These are phyloP conservation scores for Colletotrichum costaricense DNA, from an alignment of 2,329 filamentous ascomycete species.

Conservation along the genomic window DNA sequence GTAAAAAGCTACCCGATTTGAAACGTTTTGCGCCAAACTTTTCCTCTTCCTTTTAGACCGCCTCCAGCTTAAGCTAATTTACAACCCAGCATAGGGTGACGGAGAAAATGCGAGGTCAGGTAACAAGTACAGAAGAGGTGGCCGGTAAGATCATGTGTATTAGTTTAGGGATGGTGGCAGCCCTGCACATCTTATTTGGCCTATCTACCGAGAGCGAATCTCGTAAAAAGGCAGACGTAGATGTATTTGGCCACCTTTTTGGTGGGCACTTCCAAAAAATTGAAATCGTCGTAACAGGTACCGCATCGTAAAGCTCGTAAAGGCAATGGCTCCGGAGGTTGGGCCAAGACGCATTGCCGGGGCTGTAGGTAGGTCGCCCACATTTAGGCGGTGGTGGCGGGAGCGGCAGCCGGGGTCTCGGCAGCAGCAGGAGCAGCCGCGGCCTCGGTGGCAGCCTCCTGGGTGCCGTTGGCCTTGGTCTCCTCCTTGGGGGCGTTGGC, in stretches of 20 bases:
- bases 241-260: constrained; percentile 33
- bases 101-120: constrained; percentile 42
- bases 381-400: constrained; percentile 47
- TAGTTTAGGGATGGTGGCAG: constrained; percentile 39
- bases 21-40: constrained; percentile 47
- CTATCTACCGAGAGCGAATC: constrained; percentile 35
- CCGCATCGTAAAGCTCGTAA: constrained; percentile 36
- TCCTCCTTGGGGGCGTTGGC: constrained; percentile 66
- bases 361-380: constrained; percentile 23
- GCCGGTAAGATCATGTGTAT: constrained; percentile 36
- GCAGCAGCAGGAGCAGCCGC: constrained; percentile 38
- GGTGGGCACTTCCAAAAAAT: constrained; percentile 36
- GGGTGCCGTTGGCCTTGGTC: constrained; percentile 56
- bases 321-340: constrained; percentile 14
- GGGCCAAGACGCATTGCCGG: constrained; percentile 12
- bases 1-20: constrained; percentile 45
- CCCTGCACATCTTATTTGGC: constrained; percentile 32
- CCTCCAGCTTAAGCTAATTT: constrained; percentile 48
- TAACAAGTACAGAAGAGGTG: constrained; percentile 49
- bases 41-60: constrained; percentile 45
- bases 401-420: constrained; percentile 39
- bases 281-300: constrained; percentile 37
- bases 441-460: constrained; percentile 43
- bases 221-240: constrained; percentile 32
- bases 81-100: constrained; percentile 49